Conservation (phyloP, 768 basidiomycete genomes). For the Gelatoporia subvermispora region DNA sequence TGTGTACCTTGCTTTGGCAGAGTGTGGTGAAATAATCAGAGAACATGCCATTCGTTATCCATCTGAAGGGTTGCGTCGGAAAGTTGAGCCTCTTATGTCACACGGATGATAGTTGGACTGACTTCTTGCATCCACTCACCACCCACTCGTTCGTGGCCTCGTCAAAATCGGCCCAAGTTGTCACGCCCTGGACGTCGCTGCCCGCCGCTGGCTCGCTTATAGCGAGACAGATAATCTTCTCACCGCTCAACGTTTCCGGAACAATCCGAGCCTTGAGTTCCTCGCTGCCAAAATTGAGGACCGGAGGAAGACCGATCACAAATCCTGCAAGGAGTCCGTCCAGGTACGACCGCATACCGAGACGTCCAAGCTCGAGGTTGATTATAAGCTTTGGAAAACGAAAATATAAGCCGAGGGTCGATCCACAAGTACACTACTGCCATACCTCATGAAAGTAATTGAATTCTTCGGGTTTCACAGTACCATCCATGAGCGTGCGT, state of each 20-base stretch:
- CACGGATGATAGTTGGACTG: slow-evolving; percentile 9
- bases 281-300: slow-evolving; percentile 82
- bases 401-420: not conserved
- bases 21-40: slow-evolving; percentile 82
- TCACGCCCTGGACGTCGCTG: slow-evolving; percentile 79
- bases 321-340: slow-evolving; percentile 80
- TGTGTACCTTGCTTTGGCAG: slow-evolving; percentile 60
- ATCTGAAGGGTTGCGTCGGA: slow-evolving; percentile 38
- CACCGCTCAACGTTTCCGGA: slow-evolving; percentile 68
- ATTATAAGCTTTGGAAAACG: slow-evolving; percentile 64
- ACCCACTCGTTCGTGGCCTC: slow-evolving; percentile 69
- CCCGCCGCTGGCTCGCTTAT: slow-evolving; percentile 94
- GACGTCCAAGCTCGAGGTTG: slow-evolving; percentile 76
- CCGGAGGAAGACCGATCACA: slow-evolving; percentile 86
- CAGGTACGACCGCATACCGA: slow-evolving; percentile 81
- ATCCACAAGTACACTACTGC: not conserved
- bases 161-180: slow-evolving; percentile 80
- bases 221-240: slow-evolving; percentile 84
- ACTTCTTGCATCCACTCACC: slow-evolving; percentile 94
- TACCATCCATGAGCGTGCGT: slow-evolving; percentile 66
- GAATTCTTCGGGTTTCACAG: slow-evolving; percentile 77
- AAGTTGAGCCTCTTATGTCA: not conserved
- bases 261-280: slow-evolving; percentile 69
- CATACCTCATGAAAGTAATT: slow-evolving; percentile 90
- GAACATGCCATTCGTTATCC: slow-evolving; percentile 87